phyloP scores from a whole-genome alignment of 1,284 basidiomycete species.

The Ganoderma leucocontextum region DNA sequence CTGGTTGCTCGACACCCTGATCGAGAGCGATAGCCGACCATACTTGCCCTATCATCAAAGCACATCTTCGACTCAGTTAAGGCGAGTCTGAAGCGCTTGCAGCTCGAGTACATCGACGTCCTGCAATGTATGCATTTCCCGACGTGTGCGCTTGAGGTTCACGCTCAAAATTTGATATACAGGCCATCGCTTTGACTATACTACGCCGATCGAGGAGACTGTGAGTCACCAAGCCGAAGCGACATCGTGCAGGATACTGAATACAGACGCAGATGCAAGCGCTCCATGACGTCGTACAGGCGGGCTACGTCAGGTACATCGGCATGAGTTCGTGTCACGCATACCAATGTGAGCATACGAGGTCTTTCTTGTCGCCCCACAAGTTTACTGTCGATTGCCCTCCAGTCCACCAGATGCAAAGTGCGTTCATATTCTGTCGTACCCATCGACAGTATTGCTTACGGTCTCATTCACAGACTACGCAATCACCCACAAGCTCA shows the following conservation, averaged over 20 bases:
- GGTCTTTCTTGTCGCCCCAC: not conserved
- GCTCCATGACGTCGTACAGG: constrained; percentile 71
- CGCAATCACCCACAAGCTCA: constrained; percentile 49
- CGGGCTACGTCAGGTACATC: constrained; percentile 71
- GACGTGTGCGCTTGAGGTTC: not conserved
- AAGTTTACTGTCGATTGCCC: no score
- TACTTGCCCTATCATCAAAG: constrained; percentile 37
- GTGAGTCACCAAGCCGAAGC: constrained; percentile 17
- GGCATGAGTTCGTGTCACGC: constrained; percentile 61
- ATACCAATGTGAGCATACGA: constrained; percentile 39
- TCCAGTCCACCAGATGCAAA: constrained; percentile 53
- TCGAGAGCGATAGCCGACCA: not conserved
- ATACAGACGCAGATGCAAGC: constrained; percentile 56
- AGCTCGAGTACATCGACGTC: constrained; percentile 76
- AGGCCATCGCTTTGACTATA: constrained; percentile 53
- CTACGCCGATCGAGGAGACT: constrained; percentile 50
- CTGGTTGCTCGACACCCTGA: not conserved
- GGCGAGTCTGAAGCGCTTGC: constrained; percentile 67
- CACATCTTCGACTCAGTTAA: constrained; percentile 82
- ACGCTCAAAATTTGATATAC: no score
- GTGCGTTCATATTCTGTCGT: constrained; percentile 31
- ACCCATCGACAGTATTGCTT: not conserved
- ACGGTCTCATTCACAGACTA: constrained; percentile 34
- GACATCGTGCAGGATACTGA: not conserved
- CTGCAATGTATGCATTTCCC: not conserved